Base-by-base conservation (phyloP, 1,284 basidiomycete species). In the Melampsora americana region DNA sequence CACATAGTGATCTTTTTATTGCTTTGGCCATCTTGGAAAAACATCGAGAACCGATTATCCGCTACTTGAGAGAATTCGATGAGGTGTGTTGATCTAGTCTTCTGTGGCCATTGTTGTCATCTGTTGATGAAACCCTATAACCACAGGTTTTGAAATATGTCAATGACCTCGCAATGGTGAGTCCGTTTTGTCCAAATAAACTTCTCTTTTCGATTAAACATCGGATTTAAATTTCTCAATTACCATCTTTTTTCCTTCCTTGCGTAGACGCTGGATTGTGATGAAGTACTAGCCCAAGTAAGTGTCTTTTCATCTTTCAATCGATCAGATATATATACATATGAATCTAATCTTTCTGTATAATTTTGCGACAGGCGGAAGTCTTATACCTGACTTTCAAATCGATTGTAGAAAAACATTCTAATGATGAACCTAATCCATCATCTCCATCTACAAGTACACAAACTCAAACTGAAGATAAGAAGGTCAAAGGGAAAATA, bases 21-120 rank as follows among this genome's bases (percentile, higher is more conserved):
- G 95, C 95, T 0, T 86, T 99, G 28, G 94, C 94, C 0, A 88
- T 99, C 44, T 86, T 99, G 14, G 93, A 98, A 83, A 91, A 91
- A 5, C 94, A 99, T 83, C 86, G 95, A 48, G 93, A 96, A 80
- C 90, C 96, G 81, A 91, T 99, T 71, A 84, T 98, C 61, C 88
- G 95, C 16, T 98, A 99, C 83, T 87, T 99, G 4, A 88, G 91
- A 46, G 92, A 97, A 86, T 86, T 84, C 71, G 84, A 84, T 79
- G 84, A 84, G 76, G 78, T 79, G 18, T 39, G 78, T 48, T n/a
- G 23, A 3, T 56, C 7, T 20, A 23, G 4, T 69, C 0, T 56
- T 46, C 26, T 61, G 26, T 50, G 12, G 28, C 18, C 48, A 7
- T 44, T 20, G 23, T 50, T 42, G 39, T 50, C 11, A 48, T n/a